Percentiles rank a stretch among this genome's conserved stretches.
These are phyloP conservation scores for Penicillium lividum DNA, from an alignment of 495 filamentous ascomycete genomes.

Conservation along the genomic window DNA sequence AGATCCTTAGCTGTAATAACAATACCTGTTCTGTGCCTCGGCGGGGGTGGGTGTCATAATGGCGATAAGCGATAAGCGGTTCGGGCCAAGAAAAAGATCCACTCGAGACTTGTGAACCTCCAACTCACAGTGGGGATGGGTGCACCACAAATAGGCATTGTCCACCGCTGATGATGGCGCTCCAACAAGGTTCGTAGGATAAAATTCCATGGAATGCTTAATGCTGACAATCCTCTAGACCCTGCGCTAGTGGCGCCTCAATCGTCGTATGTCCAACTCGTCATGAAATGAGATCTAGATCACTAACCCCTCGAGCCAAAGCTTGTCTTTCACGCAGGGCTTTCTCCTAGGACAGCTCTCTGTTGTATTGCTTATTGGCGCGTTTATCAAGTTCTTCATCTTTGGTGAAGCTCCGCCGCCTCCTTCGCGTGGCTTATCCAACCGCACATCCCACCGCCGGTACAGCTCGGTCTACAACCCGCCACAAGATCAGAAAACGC, in stretches of 20 bases:
- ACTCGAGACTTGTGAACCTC: constrained; percentile 22
- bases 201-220: not conserved
- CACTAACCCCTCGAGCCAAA: constrained; percentile 17
- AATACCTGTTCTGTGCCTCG: not conserved
- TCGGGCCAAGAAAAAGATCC: constrained; percentile 22
- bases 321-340: constrained; percentile 57
- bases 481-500: constrained; percentile 35
- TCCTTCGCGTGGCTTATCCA: constrained; percentile 73
- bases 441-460: constrained; percentile 61
- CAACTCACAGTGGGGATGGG: constrained; percentile 27
- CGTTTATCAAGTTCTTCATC: constrained; percentile 99
- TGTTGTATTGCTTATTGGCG: constrained; percentile 82
- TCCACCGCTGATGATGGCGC: constrained; percentile 38
- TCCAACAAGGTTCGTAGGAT: constrained; percentile 36
- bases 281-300: constrained; percentile 18
- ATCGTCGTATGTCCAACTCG: constrained; percentile 45
- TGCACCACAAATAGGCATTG: constrained; percentile 25
- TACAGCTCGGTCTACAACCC: constrained; percentile 58
- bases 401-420: constrained; percentile 89
- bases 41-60: no score
- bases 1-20: not conserved
- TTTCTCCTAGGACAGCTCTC: constrained; percentile 92
- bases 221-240: constrained; percentile 29
- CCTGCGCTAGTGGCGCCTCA: constrained; percentile 38
- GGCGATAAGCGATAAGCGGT: constrained; percentile 26